Conservation (phyloP, 2,329 filamentous ascomycete species). For the Dactylellina haptotyla region DNA sequence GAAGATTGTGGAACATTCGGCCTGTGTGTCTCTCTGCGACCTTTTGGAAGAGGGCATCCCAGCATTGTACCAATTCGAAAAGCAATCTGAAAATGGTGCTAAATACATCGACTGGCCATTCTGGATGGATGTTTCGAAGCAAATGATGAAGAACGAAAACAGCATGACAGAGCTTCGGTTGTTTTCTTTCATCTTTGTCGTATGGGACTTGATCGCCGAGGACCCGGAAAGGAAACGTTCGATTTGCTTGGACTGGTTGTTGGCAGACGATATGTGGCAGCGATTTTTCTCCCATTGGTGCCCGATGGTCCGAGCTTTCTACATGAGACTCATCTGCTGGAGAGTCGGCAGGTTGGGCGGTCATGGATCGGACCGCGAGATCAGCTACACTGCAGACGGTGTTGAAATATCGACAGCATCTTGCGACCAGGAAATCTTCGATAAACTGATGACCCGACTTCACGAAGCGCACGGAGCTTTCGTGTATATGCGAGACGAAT, state of each 20-base stretch:
- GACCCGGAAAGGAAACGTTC: slow-evolving; percentile 74
- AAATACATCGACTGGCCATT: slow-evolving; percentile 79
- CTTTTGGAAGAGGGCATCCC: slow-evolving; percentile 83
- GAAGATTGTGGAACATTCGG: slow-evolving; percentile 81
- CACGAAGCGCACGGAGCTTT: slow-evolving; percentile 32
- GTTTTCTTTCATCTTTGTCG: slow-evolving; percentile 80
- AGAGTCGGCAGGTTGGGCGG: slow-evolving; percentile 75
- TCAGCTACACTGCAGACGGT: slow-evolving; percentile 34
- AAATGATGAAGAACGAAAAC: slow-evolving; percentile 84
- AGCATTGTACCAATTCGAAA: slow-evolving; percentile 67
- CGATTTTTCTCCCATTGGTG: slow-evolving; percentile 93
- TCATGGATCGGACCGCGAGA: slow-evolving; percentile 23
- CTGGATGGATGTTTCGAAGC: slow-evolving; percentile 82
- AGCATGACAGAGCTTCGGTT: slow-evolving; percentile 89
- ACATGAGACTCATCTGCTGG: slow-evolving; percentile 90
- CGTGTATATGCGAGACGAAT: slow-evolving; percentile 37
- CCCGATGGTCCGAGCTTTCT: slow-evolving; percentile 93
- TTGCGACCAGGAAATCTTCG: slow-evolving; percentile 72
- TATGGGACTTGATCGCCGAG: slow-evolving; percentile 78
- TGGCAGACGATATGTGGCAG: slow-evolving; percentile 79
- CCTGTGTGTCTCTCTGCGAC: slow-evolving; percentile 90
- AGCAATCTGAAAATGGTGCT: slow-evolving; percentile 51
- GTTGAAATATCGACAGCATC: slow-evolving; percentile 64
- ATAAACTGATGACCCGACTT: slow-evolving; percentile 30
- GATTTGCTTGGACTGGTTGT: slow-evolving; percentile 78